Percentiles rank a stretch among this genome's conserved stretches.
These are phyloP conservation scores for Phytophthora aleatoria DNA, from an alignment of 352 stramenopile genomes.

Conservation along the genomic window DNA sequence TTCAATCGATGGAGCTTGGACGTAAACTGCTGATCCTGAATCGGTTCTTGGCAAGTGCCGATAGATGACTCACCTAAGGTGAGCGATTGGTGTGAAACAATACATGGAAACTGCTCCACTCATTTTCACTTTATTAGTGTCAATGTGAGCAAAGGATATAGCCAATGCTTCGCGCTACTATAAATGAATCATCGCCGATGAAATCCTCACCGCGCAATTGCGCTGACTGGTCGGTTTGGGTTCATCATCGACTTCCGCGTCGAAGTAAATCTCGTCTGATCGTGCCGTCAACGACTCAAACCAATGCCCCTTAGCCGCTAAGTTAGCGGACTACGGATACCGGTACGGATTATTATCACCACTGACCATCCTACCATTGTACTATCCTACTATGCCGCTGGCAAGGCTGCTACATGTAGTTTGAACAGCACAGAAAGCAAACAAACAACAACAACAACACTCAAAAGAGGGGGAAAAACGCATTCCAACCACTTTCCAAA, in stretches of 20 bases:
- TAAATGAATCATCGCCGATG: background rate
- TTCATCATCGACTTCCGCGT: background rate
- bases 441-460: background rate
- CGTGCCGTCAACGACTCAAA: too few species aligned
- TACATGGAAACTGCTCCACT: too few species aligned
- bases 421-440: background rate
- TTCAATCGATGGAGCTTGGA: constrained; percentile 1
- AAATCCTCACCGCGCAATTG: too few species aligned
- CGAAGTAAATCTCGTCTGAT: background rate
- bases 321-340: too few species aligned
- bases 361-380: too few species aligned
- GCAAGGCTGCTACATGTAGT: too few species aligned
- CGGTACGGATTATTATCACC: too few species aligned
- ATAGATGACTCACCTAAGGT: too few species aligned
- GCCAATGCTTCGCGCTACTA: background rate
- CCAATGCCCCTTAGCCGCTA: too few species aligned
- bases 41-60: background rate
- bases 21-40: constrained; percentile 17
- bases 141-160: background rate
- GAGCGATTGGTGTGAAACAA: too few species aligned
- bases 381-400: too few species aligned
- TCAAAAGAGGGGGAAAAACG: background rate
- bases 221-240: background rate
- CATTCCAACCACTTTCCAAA: constrained; percentile 26
- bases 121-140: too few species aligned